These are phyloP conservation scores for Wickerhamomyces hampshirensis DNA, from an alignment of 805 yeast species.

Conservation along the genomic window DNA sequence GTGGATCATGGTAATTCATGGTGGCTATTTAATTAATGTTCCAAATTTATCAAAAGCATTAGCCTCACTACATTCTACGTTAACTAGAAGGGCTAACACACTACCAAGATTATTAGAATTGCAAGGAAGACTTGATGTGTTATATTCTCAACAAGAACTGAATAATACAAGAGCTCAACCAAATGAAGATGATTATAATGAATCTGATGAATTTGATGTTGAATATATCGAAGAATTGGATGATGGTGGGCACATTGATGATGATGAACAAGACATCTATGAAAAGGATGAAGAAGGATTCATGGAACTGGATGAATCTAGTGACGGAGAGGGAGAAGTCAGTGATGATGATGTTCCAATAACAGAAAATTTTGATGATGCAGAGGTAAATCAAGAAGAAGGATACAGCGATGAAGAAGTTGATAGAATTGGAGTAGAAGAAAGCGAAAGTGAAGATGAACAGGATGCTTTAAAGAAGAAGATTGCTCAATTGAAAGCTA, in stretches of 20 bases:
- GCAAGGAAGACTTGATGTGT: constrained; percentile 74
- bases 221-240: constrained; percentile 68
- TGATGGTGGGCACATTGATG: constrained; percentile 41
- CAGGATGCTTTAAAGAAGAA: constrained; percentile 19
- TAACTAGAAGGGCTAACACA: constrained; percentile 60
- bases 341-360: constrained; percentile 20
- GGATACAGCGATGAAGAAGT: constrained; percentile 31
- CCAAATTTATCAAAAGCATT: constrained; percentile 51
- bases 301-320: constrained; percentile 26
- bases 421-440: constrained; percentile 18
- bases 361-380: constrained; percentile 11
- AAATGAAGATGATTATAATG: constrained; percentile 32
- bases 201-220: constrained; percentile 33
- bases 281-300: constrained; percentile 26
- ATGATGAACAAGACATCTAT: constrained; percentile 38
- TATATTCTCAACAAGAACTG: constrained; percentile 60
- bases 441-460: constrained; percentile 21
- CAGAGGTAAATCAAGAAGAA: constrained; percentile 29
- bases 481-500: constrained; percentile 21
- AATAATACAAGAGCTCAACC: constrained; percentile 39
- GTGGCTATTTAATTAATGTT: constrained; percentile 50
- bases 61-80: constrained; percentile 58
- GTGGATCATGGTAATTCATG: constrained; percentile 80
- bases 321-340: constrained; percentile 28
- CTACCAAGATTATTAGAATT: constrained; percentile 66